A percentile compares a stretch with the other conserved stretches of the same genome.
These are phyloP conservation scores for Ananas comosus DNA, from an alignment of 176 grass and related monocot genomes.

Conservation along the genomic window DNA sequence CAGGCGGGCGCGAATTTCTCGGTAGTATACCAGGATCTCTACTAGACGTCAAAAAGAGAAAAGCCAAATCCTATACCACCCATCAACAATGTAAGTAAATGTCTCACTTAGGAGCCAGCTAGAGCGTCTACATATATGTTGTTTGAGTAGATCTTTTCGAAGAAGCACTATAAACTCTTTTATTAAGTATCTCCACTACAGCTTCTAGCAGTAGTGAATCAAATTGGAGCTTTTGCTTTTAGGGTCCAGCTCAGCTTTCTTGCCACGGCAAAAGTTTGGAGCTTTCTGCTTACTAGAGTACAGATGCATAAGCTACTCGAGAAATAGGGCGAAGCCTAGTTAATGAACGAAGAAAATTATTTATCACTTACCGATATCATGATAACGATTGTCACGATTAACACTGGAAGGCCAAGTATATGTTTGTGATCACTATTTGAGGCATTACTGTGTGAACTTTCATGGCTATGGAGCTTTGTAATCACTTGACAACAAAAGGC, in stretches of 20 bases:
- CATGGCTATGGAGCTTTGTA: conserved; percentile 33
- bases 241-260: too few species aligned
- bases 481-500: conserved; percentile 60
- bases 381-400: conserved; percentile 33
- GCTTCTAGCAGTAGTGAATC: neutral
- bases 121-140: neutral
- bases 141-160: too few species aligned
- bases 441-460: neutral
- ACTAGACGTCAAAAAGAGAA: conserved; percentile 72
- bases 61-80: conserved; percentile 36
- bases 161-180: too few species aligned
- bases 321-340: too few species aligned
- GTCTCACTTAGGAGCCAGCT: neutral
- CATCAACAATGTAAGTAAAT: neutral
- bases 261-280: too few species aligned
- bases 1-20: conserved; percentile 45
- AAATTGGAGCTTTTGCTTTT: neutral
- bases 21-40: conserved; percentile 90
- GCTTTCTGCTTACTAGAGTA: too few species aligned
- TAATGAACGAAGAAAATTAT: neutral
- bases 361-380: conserved; percentile 26
- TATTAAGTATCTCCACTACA: neutral
- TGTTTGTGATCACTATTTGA: conserved; percentile 11
- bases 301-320: too few species aligned
- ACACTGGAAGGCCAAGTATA: conserved; percentile 50